Evolutionary conservation across 2,329 filamentous ascomycete genomes (phyloP).

Genomic region (Mollisia scopiformis): DNA sequence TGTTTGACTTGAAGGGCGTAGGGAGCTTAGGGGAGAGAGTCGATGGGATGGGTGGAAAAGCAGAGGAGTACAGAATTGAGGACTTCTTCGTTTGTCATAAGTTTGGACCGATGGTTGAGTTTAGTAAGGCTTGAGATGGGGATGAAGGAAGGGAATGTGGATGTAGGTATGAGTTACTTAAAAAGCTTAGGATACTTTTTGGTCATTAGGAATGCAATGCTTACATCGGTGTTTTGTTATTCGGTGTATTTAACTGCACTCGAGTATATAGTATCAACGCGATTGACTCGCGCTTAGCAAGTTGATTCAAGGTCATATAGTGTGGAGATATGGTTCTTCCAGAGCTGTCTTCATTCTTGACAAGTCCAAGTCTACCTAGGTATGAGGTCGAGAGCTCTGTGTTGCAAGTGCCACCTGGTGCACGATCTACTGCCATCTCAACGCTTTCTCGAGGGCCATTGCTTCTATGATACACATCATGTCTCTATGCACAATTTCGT

Average conservation of each 20-base stretch:
- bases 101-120: constrained; percentile 6
- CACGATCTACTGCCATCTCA: background rate
- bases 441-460: background rate
- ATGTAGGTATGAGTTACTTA: background rate
- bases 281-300: no score
- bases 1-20: constrained; percentile 25
- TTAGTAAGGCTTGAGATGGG: background rate
- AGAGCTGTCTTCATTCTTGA: background rate
- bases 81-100: constrained; percentile 5
- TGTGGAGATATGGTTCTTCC: background rate
- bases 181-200: no score
- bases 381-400: no score
- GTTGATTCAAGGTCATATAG: background rate
- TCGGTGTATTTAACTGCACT: no score
- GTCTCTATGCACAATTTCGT: background rate
- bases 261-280: no score
- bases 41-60: background rate
- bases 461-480: background rate
- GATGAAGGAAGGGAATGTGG: background rate
- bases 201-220: no score
- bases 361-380: background rate
- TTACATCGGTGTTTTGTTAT: no score
- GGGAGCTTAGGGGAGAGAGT: background rate
- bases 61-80: constrained; percentile 1
- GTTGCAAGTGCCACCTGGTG: background rate